Conservation (phyloP, 352 stramenopile species). For the Phytopythium litorale region DNA sequence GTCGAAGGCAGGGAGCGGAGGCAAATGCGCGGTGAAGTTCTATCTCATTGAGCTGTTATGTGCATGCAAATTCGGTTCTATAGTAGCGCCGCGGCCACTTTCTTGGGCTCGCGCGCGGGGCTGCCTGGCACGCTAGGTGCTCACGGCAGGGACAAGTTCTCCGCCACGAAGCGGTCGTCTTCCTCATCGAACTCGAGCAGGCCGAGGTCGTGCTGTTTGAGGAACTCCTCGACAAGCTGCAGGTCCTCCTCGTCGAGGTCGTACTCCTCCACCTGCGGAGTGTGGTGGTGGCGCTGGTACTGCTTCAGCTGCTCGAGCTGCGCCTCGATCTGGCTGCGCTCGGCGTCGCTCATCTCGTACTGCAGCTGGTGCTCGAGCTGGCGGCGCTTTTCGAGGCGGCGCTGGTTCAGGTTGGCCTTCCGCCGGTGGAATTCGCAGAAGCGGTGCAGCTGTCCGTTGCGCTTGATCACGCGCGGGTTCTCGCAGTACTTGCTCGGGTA, state of each 20-base stretch:
- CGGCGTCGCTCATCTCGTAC: conserved; percentile 1
- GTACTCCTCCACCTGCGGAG: conserved; percentile 3
- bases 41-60: no score
- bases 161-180: conserved; percentile 7
- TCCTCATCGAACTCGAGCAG: conserved; percentile 10
- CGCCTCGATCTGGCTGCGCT: conserved; percentile 12
- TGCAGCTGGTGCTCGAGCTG: conserved; percentile 11
- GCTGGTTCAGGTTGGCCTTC: conserved; percentile 43
- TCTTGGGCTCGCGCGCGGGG: background rate
- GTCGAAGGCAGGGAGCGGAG: no score
- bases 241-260: conserved; percentile 14
- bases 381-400: conserved; percentile 24
- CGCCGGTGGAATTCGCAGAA: conserved; percentile 33
- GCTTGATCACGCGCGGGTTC: conserved; percentile 36
- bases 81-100: background rate
- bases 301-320: conserved; percentile 14
- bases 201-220: conserved; percentile 17
- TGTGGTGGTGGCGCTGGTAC: conserved; percentile 2
- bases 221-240: conserved; percentile 22
- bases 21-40: no score
- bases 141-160: background rate
- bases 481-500: conserved; percentile 38
- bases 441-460: conserved; percentile 31
- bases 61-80: conserved; percentile 1
- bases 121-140: no score